These are phyloP conservation scores for Breviolum minutum DNA, from an alignment of 73 alveolate species.

Conservation along the genomic window DNA sequence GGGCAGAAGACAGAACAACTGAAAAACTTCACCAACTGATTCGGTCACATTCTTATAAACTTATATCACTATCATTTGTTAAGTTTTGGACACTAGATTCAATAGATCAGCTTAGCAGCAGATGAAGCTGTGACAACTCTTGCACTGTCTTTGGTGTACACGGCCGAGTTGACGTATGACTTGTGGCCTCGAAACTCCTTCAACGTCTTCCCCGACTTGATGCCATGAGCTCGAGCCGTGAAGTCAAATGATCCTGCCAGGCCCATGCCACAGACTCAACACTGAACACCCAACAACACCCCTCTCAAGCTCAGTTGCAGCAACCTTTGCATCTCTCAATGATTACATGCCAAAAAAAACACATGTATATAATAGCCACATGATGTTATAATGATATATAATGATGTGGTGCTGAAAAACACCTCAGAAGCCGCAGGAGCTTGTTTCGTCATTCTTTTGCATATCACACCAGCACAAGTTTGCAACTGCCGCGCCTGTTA, in stretches of 20 bases:
- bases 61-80: no score
- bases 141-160: constrained; percentile 35
- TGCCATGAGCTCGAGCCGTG: constrained; percentile 96
- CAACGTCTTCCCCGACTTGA: constrained; percentile 96
- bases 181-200: constrained; percentile 96
- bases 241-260: constrained; percentile 95
- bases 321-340: no score
- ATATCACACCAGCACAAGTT: not conserved
- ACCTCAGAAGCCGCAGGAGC: no score
- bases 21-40: no score
- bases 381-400: no score
- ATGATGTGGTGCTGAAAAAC: no score
- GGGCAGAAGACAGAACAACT: not conserved
- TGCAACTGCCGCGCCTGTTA: constrained; percentile 43
- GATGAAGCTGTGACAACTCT: constrained; percentile 48
- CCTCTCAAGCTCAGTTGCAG: no score
- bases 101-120: not conserved
- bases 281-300: no score
- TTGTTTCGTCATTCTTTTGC: not conserved
- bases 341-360: no score
- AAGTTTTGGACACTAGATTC: not conserved
- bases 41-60: no score
- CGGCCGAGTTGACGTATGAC: constrained; percentile 88
- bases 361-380: no score
- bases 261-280: no score